Conservation (phyloP, 2,329 filamentous ascomycete genomes). For the Dothistroma pini region DNA sequence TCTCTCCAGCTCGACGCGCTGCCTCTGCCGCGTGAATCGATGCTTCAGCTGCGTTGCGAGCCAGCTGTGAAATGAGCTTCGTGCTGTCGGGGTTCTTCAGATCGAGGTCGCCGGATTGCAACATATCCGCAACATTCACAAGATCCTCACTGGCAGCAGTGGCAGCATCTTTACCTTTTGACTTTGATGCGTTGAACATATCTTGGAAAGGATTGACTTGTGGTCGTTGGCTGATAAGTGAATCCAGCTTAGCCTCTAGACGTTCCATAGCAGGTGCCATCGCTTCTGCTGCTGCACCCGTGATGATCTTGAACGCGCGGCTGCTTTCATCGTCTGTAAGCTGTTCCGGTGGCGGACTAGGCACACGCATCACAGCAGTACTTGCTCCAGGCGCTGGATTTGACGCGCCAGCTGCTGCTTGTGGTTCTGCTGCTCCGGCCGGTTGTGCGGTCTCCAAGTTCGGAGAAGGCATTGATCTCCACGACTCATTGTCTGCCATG, state of each 20-base stretch:
- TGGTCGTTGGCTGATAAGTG: constrained; percentile 1
- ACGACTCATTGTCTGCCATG: constrained; percentile 1
- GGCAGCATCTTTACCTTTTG: constrained; percentile 5
- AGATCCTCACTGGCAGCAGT: constrained; percentile 1
- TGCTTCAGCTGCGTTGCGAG: constrained; percentile 12
- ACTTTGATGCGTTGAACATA: background rate
- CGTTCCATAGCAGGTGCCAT: constrained; percentile 10
- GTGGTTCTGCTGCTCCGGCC: background rate
- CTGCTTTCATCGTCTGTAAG: constrained; percentile 6
- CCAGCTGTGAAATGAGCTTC: constrained; percentile 9
- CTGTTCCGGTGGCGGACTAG: constrained; percentile 10
- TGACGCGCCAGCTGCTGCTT: background rate
- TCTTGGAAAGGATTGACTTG: background rate
- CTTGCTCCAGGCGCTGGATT: background rate
- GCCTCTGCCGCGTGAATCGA: constrained; percentile 14
- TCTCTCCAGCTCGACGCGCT: constrained; percentile 12
- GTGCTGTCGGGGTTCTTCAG: constrained; percentile 3
- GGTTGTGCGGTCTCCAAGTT: background rate
- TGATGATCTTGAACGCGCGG: constrained; percentile 9
- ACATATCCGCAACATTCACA: constrained; percentile 1
- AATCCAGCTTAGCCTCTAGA: constrained; percentile 12
- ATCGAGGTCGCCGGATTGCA: constrained; percentile 6
- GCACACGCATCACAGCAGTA: background rate
- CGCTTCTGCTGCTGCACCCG: constrained; percentile 10
- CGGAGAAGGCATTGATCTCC: constrained; percentile 9